Conservation (phyloP, 805 yeast genomes). For the Saccharomycopsis sp. region DNA sequence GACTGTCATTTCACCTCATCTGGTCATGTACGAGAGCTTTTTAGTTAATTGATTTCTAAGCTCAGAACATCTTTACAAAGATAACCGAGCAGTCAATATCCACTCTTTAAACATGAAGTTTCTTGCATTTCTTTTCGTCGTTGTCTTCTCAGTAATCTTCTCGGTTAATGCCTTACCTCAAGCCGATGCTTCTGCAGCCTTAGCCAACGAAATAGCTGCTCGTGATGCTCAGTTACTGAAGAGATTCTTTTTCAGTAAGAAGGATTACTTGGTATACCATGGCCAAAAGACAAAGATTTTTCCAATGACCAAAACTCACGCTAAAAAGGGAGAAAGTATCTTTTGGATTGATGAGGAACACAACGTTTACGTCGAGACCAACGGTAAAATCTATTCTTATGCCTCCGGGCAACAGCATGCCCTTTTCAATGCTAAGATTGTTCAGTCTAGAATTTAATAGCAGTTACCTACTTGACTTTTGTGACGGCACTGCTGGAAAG, state of each 20-base stretch:
- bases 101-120: not conserved
- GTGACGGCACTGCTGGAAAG: not conserved
- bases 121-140: not conserved
- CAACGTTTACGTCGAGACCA: not conserved
- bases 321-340: not conserved
- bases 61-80: too few relatives aligned
- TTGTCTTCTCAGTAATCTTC: not conserved
- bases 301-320: not conserved
- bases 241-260: not conserved
- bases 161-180: not conserved
- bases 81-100: too few relatives aligned
- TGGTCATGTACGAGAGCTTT: too few relatives aligned
- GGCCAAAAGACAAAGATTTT: not conserved
- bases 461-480: not conserved
- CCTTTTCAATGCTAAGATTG: constrained; percentile 1
- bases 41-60: too few relatives aligned
- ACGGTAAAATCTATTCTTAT: not conserved
- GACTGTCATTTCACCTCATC: too few relatives aligned
- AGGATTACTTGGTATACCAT: not conserved
- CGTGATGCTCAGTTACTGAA: not conserved
- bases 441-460: not conserved
- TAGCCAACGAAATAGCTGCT: not conserved
- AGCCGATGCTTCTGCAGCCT: not conserved
- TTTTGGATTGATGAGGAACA: not conserved
- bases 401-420: not conserved